Evolutionary conservation across 495 filamentous ascomycete genomes (phyloP), one percentile per base, ranked within the genome.

Genomic region (Lichenothelia convexa): DNA sequence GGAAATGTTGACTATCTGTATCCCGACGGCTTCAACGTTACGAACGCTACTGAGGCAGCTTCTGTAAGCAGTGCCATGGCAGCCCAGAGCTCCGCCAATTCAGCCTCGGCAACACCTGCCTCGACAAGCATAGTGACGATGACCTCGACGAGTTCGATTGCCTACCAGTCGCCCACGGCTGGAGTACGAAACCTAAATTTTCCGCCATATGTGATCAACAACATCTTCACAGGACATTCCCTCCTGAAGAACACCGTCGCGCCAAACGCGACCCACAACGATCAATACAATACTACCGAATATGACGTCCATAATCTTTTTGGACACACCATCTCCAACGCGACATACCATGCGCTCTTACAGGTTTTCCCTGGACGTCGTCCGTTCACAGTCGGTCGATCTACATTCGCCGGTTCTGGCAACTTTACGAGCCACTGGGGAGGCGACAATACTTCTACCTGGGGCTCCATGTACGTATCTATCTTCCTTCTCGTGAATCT

Each of bases 381-480:
- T 5, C 45, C 45, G 2, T 48, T 48, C 42, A 38, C 30, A 11
- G 18, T 48, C 13, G 34, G 38, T 3, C 42, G 42, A 2, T 37
- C 32, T 16, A 47, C 36, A 9, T 44, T 44, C 20, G 36, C 42
- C 3, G 40, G 42, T 16, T 41, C 42, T 13, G 42, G 45, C 1
- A 18, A 18, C 43, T 11, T 34, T 30, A 35, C 34, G 6, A 26
- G 24, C 13, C 82, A 92, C 53, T 92, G 83, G 83, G 82, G 82
- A 9, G 83, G 83, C 13, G 83, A 92, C 49, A 92, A 89, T 47
- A 56, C 57, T 60, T 23, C 23, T 11, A 36, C 13, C 8, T 47
- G 40, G 41, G 40, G 44, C 19, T 13, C 8, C 24, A 47, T 47
- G 44, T 46, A 32, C 36, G 17, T 42, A 11, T 43, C 40, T 2